Percentiles rank a stretch among this genome's conserved stretches.
Conservation (phyloP, 345 rosid genomes). For the Hibiscus mutabilis region DNA sequence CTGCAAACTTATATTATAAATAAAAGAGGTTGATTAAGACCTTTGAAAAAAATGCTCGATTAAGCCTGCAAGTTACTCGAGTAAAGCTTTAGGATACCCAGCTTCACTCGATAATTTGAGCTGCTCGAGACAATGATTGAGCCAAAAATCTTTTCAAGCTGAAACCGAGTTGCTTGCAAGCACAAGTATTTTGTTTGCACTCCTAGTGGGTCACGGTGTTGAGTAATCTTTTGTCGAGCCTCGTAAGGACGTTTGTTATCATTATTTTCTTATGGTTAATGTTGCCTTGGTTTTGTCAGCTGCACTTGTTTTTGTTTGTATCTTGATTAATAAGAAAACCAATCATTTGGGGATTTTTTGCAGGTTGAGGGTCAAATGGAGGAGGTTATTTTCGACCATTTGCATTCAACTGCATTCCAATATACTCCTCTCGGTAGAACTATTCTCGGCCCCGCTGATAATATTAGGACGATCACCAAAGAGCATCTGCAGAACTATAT, state of each 20-base stretch:
- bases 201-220: not conserved
- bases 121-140: not conserved
- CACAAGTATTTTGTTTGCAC: not conserved
- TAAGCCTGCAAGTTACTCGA: not conserved
- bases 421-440: slow-evolving; percentile 92
- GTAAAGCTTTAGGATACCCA: not conserved
- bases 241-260: not conserved
- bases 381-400: slow-evolving; percentile 96
- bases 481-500: slow-evolving; percentile 79
- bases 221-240: not conserved
- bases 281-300: not conserved
- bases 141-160: not conserved
- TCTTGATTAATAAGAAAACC: not conserved
- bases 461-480: slow-evolving; percentile 72
- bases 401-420: slow-evolving; percentile 99
- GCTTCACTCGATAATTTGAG: not conserved
- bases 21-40: not conserved
- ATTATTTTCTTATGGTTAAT: not conserved
- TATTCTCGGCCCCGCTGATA: slow-evolving; percentile 90
- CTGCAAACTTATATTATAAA: not conserved
- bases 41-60: not conserved
- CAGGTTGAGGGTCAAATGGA: slow-evolving; percentile 97
- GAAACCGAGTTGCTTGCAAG: not conserved
- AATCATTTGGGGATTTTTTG: slow-evolving; percentile 10
- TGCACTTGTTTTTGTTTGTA: not conserved